Evolutionary conservation across 352 stramenopile genomes (phyloP), one percentile per base, ranked within the genome.

Genomic region (Saprolegnia parasitica): DNA sequence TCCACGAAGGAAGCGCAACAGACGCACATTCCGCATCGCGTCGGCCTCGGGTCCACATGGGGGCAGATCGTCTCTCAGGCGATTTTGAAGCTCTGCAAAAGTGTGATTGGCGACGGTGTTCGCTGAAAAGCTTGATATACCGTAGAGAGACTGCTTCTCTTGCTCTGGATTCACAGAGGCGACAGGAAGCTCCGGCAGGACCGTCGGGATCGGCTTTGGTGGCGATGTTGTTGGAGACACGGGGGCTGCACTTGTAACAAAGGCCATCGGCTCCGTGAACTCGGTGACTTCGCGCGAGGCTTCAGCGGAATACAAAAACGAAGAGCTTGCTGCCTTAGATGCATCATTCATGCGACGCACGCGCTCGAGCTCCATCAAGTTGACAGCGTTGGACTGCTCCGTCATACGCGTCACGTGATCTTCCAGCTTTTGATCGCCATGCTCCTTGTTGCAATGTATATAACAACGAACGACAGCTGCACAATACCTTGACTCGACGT

Each of bases 1-100:
- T 1, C 84, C 82, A 18, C 84, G 82, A 47, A 92, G 68, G 62
- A 92, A 90, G 10, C 84, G 84, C 32, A 92, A 66, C 29, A 92
- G 60, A 2, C 81, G 82, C 24, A 92, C 74, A 54, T 89, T 78
- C 2, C 81, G 80, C 15, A 86, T 78, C 10, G 89, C 65, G 58
- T 90, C 81, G 16, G 68, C 58, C 50, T 79, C 85, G 63, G 81
- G 79, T 29, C 66, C 65, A 20, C 74, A 70, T 37, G 55, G 54
- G 54, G 78, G 86, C 0, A 90, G 66, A 35, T 89, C 82, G 8
- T 87, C 80, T 56, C 88, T 79, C 18, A 92, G 74, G 18, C 82
- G 87, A 68, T 74, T 72, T 6, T 78, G 81, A 20, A 92, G 73
- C 9, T 83, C 81, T 89, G 67, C 18, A 40, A 16, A 35, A 35